Percentiles rank a stretch among this genome's conserved stretches.
phyloP scores from a whole-genome alignment of 2,329 filamentous ascomycete species.

The Aspergillus ibericus region DNA sequence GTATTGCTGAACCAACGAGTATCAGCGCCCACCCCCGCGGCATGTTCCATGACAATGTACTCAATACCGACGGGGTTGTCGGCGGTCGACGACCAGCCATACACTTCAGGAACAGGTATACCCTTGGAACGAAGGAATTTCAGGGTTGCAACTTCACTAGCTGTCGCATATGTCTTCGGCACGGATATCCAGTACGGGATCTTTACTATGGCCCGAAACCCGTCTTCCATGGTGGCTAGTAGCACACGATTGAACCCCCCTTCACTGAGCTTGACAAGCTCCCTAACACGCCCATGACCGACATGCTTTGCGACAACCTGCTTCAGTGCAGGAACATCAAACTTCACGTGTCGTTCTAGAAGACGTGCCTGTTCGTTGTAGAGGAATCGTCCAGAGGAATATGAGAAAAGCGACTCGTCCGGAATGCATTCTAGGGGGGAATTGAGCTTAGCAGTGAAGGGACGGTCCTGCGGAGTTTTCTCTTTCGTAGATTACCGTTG shows the following conservation, averaged over 20 bases:
- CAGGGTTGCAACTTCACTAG: conserved; percentile 27
- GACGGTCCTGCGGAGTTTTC: neutral
- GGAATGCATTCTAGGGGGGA: too few species aligned
- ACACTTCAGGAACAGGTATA: conserved; percentile 21
- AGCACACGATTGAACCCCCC: conserved; percentile 25
- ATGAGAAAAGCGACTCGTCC: conserved; percentile 12
- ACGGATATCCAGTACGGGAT: conserved; percentile 24
- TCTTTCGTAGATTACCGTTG: neutral
- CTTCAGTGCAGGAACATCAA: conserved; percentile 16
- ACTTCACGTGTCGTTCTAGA: conserved; percentile 16
- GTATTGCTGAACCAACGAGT: conserved; percentile 22
- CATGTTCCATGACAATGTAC: conserved; percentile 28
- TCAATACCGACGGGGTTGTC: conserved; percentile 28
- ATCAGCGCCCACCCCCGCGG: conserved; percentile 19
- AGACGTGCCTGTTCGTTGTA: conserved; percentile 19
- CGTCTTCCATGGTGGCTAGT: conserved; percentile 24
- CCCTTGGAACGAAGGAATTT: conserved; percentile 23
- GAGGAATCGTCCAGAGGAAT: conserved; percentile 19
- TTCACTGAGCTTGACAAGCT: conserved; percentile 16
- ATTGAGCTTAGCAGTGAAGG: neutral
- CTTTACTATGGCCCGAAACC: conserved; percentile 21
- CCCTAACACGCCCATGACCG: conserved; percentile 11
- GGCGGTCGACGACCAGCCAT: conserved; percentile 21
- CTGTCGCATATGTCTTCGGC: conserved; percentile 21
- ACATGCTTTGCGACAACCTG: conserved; percentile 8